These are phyloP conservation scores for Entrophospora sp. DNA, from an alignment of 192 early-diverging fungal species.

Conservation along the genomic window DNA sequence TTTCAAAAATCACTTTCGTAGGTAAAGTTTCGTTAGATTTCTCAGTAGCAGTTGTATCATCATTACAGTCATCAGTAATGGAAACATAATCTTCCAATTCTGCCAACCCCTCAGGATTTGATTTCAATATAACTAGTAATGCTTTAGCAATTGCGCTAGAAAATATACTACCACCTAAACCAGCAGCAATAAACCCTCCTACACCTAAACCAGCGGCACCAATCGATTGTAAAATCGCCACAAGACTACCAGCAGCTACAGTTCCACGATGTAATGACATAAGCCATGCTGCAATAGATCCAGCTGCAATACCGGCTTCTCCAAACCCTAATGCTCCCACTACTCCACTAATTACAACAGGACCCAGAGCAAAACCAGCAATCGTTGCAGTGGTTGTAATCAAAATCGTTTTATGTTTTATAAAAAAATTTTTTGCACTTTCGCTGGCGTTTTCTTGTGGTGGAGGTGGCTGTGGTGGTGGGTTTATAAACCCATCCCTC, in stretches of 20 bases:
- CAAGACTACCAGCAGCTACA: not conserved
- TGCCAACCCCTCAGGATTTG: not conserved
- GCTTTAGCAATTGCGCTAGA: not conserved
- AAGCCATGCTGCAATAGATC: not conserved
- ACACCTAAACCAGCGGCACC: slow-evolving; percentile 1
- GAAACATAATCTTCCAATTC: not conserved
- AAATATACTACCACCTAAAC: no score
- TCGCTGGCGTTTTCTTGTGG: no score
- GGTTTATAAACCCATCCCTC: no score
- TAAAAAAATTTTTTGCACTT: no score
- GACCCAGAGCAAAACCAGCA: not conserved
- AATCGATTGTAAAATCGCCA: not conserved
- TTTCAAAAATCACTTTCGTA: not conserved
- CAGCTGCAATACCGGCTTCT: not conserved
- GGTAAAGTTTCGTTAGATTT: no score
- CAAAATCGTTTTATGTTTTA: no score
- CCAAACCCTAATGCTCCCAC: not conserved
- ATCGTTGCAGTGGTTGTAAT: no score
- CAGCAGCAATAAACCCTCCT: not conserved
- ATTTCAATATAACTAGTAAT: not conserved
- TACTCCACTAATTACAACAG: not conserved
- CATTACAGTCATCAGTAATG: not conserved
- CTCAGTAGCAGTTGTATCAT: no score
- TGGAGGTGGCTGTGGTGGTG: no score
- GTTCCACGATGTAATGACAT: not conserved